A percentile compares a stretch with the other conserved stretches of the same genome.
These are phyloP conservation scores for Mycena capillaripes DNA, from an alignment of 768 basidiomycete species.

Conservation along the genomic window DNA sequence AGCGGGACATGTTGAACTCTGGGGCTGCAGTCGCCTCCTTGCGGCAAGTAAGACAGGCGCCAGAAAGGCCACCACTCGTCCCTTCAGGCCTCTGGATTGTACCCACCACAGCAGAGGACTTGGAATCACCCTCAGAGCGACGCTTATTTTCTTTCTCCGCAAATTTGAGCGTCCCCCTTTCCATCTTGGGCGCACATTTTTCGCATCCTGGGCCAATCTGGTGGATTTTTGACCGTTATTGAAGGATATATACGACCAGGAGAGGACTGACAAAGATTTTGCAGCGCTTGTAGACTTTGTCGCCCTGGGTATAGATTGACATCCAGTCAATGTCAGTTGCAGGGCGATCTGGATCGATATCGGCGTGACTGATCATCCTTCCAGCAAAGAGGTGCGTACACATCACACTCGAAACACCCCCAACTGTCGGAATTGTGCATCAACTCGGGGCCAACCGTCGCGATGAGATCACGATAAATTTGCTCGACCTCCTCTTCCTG, in stretches of 20 bases:
- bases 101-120: background rate
- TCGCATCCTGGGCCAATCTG: constrained; percentile 5
- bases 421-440: constrained; percentile 4
- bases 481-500: background rate
- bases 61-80: background rate
- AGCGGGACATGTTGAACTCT: background rate
- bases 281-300: background rate
- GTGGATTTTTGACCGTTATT: background rate
- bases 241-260: background rate
- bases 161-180: background rate
- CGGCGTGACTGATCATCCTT: background rate
- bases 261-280: background rate
- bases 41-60: constrained; percentile 2
- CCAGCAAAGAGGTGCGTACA: background rate
- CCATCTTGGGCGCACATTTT: constrained; percentile 3
- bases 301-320: background rate
- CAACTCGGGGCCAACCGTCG: constrained; percentile 9
- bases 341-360: background rate
- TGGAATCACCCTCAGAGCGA: background rate
- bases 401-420: constrained; percentile 3
- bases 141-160: background rate
- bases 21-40: background rate
- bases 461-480: constrained; percentile 6
- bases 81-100: background rate
- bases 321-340: constrained; percentile 2